Conservation (phyloP, 2,329 filamentous ascomycete genomes). For the Allantophomopsis lycopodina region DNA sequence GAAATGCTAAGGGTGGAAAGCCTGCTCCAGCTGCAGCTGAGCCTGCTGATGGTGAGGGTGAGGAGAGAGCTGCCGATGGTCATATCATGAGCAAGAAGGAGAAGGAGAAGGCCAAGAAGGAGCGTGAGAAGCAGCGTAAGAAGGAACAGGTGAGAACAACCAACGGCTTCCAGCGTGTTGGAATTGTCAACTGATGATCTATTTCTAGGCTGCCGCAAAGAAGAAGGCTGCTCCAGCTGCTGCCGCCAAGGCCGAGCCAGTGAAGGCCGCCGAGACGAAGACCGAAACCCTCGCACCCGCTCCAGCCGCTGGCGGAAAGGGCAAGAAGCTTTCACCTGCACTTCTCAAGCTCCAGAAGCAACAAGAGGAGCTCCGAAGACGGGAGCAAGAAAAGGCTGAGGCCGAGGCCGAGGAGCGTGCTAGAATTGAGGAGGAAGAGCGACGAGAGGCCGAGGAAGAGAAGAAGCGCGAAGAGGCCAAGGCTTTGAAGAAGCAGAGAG, state of each 20-base stretch:
- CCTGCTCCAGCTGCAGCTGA: constrained; percentile 23
- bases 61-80: constrained; percentile 40
- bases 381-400: constrained; percentile 49
- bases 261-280: constrained; percentile 35
- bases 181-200: too few relatives aligned
- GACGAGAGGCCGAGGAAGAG: constrained; percentile 49
- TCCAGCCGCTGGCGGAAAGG: constrained; percentile 48
- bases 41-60: constrained; percentile 32
- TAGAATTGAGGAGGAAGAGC: constrained; percentile 51
- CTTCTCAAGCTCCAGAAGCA: constrained; percentile 66
- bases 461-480: constrained; percentile 61
- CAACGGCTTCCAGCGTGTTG: not conserved
- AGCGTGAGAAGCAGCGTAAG: constrained; percentile 95
- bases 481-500: constrained; percentile 69
- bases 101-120: constrained; percentile 97
- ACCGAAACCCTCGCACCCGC: constrained; percentile 25
- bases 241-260: constrained; percentile 42
- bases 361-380: constrained; percentile 60
- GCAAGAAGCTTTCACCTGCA: constrained; percentile 76
- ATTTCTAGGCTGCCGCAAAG: constrained; percentile 47
- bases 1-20: constrained; percentile 27
- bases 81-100: constrained; percentile 90
- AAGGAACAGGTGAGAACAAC: constrained; percentile 72
- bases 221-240: constrained; percentile 54
- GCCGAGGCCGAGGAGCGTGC: constrained; percentile 49